Base-by-base conservation (phyloP, 495 filamentous ascomycete genomes). In the Aspergillus panamensis region DNA sequence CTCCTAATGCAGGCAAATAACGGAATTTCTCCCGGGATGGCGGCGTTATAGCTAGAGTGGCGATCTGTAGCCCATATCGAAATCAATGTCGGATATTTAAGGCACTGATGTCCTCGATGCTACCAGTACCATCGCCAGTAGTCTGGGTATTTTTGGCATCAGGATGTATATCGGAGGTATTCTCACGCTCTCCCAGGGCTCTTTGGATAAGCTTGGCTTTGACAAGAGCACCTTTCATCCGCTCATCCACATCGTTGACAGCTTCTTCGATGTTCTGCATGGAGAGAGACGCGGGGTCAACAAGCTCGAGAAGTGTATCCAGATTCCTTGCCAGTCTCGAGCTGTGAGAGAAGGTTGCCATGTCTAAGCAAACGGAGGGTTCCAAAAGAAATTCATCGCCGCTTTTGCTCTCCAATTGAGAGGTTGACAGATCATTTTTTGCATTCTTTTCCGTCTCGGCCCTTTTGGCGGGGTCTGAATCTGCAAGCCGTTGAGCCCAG, bases 181-280 rank as follows among this genome's bases (percentile, higher is more conserved):
- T 68, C 58, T 73, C 71, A 33, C 65, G 67, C 61, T 91, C 88
- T 0, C 86, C 86, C 14, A 88, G 73, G 21, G 87, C 77, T 40
- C 83, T 82, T 72, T 92, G 88, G 44, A 96, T 87, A 48, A 97
- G 80, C 69, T 89, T 93, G 1, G 80, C 79, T 66, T 93, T 93
- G n/a, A 85, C 83, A 51, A 85, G 75, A 9, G 91, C 92, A 60
- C 87, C 81, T 73, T 88, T 91, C 51, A 94, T 61, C 33, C 92
- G 79, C 67, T 94, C 90, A 61, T 97, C 91, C 58, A 92, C 88
- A 63, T 93, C 90, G 21, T 86, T 84, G 17, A 96, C 88, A 6
- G 88, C 84, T 44, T 92, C 90, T 62, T 96, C 92, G 1, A 80
- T 87, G 64, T 97, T 97, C 48, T 83, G 75, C 31, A 84, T 89